Conservation (phyloP, 169 alveolate species). For the Plasmodium knowlesi region DNA sequence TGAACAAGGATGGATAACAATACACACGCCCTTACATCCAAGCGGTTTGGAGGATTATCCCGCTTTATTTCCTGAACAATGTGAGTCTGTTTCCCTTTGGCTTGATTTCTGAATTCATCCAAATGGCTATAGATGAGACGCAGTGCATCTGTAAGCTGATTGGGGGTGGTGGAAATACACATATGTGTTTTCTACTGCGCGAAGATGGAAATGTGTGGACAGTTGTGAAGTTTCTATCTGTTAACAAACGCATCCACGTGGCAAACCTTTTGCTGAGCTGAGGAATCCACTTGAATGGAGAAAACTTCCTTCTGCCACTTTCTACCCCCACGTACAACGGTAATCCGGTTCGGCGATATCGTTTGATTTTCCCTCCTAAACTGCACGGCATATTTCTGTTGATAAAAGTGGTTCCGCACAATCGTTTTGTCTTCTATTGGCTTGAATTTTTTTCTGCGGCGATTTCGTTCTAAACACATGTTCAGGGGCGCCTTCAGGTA, state of each 20-base stretch:
- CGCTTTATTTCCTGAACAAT: not conserved
- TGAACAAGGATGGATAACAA: not conserved
- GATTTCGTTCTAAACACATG: conserved; percentile 23
- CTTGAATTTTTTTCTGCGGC: conserved; percentile 43
- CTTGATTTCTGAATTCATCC: not conserved
- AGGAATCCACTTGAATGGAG: conserved; percentile 36
- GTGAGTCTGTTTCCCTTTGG: not conserved
- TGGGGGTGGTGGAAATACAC: not conserved
- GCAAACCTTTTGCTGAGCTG: conserved; percentile 11
- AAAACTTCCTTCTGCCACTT: conserved; percentile 53
- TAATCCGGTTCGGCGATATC: not conserved
- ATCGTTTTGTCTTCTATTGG: conserved; percentile 35
- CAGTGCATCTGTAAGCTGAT: not conserved
- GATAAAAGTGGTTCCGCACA: conserved; percentile 42
- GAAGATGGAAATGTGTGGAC: not conserved
- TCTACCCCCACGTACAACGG: not conserved
- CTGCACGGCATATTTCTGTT: conserved; percentile 38
- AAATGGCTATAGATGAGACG: not conserved
- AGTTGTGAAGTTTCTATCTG: not conserved
- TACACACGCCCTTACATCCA: conserved; percentile 1
- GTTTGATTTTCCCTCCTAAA: not conserved
- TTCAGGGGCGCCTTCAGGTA: conserved; percentile 24
- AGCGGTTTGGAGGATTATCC: conserved; percentile 5
- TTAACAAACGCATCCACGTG: not conserved
- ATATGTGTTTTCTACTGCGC: not conserved